A percentile compares a stretch with the other conserved stretches of the same genome.
Evolutionary conservation across 148 eudicot genomes (phyloP).

Genomic region (Bassia scoparia): DNA sequence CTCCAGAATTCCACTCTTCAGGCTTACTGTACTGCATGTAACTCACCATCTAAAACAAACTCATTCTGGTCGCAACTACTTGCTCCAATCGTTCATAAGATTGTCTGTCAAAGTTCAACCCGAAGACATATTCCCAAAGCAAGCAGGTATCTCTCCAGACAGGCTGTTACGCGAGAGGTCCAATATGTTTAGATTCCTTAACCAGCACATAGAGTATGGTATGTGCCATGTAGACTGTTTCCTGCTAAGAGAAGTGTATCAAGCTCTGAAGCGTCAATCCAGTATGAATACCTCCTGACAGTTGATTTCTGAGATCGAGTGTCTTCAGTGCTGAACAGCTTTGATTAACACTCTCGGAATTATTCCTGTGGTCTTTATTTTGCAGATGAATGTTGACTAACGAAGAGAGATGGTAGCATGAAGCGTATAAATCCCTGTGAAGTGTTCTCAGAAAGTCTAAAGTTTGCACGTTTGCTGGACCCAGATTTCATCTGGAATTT

Average conservation of each 20-base stretch:
- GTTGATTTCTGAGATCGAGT: constrained; percentile 23
- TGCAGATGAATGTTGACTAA: constrained; percentile 1
- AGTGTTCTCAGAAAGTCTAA: constrained; percentile 21
- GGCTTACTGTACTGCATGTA: background rate
- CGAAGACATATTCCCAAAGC: constrained; percentile 15
- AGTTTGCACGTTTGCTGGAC: background rate
- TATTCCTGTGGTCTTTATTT: background rate
- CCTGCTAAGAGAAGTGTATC: background rate
- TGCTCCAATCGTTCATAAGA: background rate
- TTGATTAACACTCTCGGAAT: constrained; percentile 5
- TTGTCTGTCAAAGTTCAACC: background rate
- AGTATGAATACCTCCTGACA: constrained; percentile 19
- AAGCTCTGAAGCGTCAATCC: constrained; percentile 2
- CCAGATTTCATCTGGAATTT: background rate
- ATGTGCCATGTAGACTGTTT: constrained; percentile 7
- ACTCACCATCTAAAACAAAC: background rate
- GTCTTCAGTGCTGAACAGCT: background rate
- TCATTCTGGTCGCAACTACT: background rate
- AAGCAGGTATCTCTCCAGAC: constrained; percentile 5
- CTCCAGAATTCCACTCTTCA: background rate
- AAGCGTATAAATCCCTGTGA: constrained; percentile 19
- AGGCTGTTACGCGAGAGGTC: constrained; percentile 14
- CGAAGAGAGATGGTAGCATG: background rate
- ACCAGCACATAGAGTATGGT: background rate
- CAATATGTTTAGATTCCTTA: background rate